Evolutionary conservation across 129 eudicot species (phyloP).

Genomic region (Tagetes patula): DNA sequence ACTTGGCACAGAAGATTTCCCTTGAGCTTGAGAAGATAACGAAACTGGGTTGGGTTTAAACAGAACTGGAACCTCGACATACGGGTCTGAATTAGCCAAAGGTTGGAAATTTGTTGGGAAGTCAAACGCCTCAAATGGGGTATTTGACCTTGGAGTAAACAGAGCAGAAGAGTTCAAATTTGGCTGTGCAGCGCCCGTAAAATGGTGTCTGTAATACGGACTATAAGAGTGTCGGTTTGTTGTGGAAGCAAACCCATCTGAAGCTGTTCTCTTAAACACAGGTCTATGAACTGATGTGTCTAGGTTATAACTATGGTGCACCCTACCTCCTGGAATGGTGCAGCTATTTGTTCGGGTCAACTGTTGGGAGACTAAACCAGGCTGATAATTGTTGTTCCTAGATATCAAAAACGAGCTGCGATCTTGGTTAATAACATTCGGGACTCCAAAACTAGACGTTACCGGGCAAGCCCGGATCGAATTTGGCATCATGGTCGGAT

Average conservation of each 20-base stretch:
- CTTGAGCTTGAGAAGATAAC: slow-evolving; percentile 24
- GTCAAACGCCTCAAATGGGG: slow-evolving; percentile 12
- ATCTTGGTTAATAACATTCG: slow-evolving; percentile 31
- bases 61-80: slow-evolving; percentile 13
- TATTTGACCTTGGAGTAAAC: slow-evolving; percentile 17
- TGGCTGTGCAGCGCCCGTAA: slow-evolving; percentile 29
- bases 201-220: slow-evolving; percentile 22
- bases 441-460: slow-evolving; percentile 30
- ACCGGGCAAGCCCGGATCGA: slow-evolving; percentile 34
- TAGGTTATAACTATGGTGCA: slow-evolving; percentile 28
- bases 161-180: slow-evolving; percentile 11
- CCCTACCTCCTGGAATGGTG: slow-evolving; percentile 28
- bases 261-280: slow-evolving; percentile 43
- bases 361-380: slow-evolving; percentile 41
- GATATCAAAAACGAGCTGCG: slow-evolving; percentile 29
- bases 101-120: slow-evolving; percentile 16
- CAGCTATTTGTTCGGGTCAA: slow-evolving; percentile 35
- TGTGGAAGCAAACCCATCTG: slow-evolving; percentile 23
- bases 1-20: slow-evolving; percentile 18
- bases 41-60: slow-evolving; percentile 28
- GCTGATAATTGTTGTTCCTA: slow-evolving; percentile 47
- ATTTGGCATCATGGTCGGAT: slow-evolving; percentile 29
- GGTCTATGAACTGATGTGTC: slow-evolving; percentile 34
- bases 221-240: slow-evolving; percentile 20
- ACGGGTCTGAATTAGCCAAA: neutral